Conservation (phyloP, 768 basidiomycete genomes). For the Coprinopsis marcescibilis region DNA sequence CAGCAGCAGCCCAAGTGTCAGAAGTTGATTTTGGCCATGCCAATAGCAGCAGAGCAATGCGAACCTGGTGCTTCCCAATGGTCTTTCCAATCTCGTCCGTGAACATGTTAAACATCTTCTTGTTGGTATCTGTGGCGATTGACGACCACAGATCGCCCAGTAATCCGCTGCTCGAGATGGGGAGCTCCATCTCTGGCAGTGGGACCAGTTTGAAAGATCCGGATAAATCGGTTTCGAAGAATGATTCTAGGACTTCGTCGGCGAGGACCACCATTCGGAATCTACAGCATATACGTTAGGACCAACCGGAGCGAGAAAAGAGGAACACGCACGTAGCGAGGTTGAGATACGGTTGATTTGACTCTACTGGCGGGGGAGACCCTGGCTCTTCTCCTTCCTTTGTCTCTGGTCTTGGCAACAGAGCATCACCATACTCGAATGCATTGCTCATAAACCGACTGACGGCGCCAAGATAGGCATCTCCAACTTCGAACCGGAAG, state of each 20-base stretch:
- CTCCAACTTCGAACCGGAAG: conserved; percentile 94
- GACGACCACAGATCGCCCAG: conserved; percentile 84
- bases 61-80: conserved; percentile 86
- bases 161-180: conserved; percentile 52
- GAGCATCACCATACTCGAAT: conserved; percentile 95
- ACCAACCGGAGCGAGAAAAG: neutral
- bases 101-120: conserved; percentile 87
- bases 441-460: conserved; percentile 98
- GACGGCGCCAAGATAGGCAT: conserved; percentile 93
- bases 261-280: conserved; percentile 99
- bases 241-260: conserved; percentile 92
- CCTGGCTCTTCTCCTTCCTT: conserved; percentile 24
- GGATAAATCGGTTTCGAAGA: conserved; percentile 91
- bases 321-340: conserved; percentile 62
- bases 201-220: conserved; percentile 79
- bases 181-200: conserved; percentile 61
- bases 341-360: conserved; percentile 90
- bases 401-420: conserved; percentile 51
- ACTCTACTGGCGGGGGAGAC: conserved; percentile 45
- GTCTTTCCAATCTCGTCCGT: conserved; percentile 94
- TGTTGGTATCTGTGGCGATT: conserved; percentile 88
- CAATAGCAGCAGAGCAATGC: conserved; percentile 10
- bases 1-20: neutral
- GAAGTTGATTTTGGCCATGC: neutral
- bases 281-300: conserved; percentile 29